A percentile compares a stretch with the other conserved stretches of the same genome.
Conservation (phyloP, 164 flowering plant species). For the Buxus sempervirens region DNA sequence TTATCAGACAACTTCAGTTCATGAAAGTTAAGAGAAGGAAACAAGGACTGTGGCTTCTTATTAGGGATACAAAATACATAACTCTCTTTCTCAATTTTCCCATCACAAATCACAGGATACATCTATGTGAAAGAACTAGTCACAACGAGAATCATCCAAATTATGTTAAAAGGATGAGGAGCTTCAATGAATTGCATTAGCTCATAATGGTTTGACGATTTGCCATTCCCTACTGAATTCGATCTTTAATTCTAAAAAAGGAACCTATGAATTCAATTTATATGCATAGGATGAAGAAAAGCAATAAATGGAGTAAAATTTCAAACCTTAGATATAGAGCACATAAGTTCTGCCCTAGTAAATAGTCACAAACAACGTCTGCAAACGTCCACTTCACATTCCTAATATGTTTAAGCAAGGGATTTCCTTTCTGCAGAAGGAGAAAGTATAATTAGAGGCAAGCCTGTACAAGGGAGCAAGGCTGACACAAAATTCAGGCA, state of each 20-base stretch:
- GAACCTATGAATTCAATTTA: background rate
- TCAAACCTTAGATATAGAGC: conserved; percentile 87
- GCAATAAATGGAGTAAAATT: conserved; percentile 6
- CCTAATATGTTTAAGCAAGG: conserved; percentile 86
- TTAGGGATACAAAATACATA: background rate
- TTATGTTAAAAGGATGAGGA: background rate
- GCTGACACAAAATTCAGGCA: background rate
- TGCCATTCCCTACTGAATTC: background rate
- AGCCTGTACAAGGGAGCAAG: background rate
- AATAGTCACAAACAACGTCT: conserved; percentile 74
- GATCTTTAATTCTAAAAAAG: background rate
- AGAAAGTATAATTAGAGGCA: background rate
- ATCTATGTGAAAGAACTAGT: too few species aligned
- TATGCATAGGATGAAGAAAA: background rate
- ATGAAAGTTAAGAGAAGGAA: background rate
- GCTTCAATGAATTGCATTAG: background rate
- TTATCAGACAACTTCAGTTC: background rate
- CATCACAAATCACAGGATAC: background rate
- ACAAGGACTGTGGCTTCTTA: background rate
- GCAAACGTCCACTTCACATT: conserved; percentile 91
- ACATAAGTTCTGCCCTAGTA: conserved; percentile 78
- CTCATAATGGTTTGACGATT: background rate
- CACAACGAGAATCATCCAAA: background rate
- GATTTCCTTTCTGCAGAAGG: conserved; percentile 89
- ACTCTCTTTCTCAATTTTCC: background rate